Evolutionary conservation across 495 filamentous ascomycete genomes (phyloP).

Genomic region (Chlorociboria aeruginascens): DNA sequence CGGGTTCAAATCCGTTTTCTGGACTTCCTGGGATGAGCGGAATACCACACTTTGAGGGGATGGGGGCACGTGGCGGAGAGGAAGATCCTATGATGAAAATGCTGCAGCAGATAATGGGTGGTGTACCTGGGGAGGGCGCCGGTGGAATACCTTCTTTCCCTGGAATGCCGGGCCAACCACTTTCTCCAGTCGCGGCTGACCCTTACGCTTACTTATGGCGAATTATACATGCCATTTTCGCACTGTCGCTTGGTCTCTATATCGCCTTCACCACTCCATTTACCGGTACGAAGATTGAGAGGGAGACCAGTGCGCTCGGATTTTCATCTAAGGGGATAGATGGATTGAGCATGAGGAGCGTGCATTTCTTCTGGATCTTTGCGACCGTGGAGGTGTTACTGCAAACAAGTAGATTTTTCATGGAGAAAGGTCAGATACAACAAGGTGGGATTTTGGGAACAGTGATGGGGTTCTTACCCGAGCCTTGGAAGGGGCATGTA

Average conservation of each 20-base stretch:
- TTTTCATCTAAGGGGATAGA: slow-evolving; percentile 9
- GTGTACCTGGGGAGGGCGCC: slow-evolving; percentile 22
- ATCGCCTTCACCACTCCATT: slow-evolving; percentile 53
- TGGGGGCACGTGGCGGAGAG: slow-evolving; percentile 24
- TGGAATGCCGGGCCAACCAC: slow-evolving; percentile 15
- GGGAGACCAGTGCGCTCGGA: slow-evolving; percentile 20
- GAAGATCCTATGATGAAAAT: slow-evolving; percentile 49
- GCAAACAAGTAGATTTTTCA: slow-evolving; percentile 51
- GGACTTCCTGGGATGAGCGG: slow-evolving; percentile 21
- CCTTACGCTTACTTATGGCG: slow-evolving; percentile 50
- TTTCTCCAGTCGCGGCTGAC: slow-evolving; percentile 24
- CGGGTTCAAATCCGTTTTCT: slow-evolving; percentile 21
- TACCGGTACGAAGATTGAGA: slow-evolving; percentile 39
- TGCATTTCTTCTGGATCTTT: slow-evolving; percentile 62
- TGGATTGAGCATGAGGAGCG: slow-evolving; percentile 17
- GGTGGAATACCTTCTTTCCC: slow-evolving; percentile 25
- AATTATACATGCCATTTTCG: slow-evolving; percentile 62
- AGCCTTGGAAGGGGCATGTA: slow-evolving; percentile 41
- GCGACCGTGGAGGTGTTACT: slow-evolving; percentile 69
- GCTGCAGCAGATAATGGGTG: slow-evolving; percentile 46
- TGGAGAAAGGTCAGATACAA: slow-evolving; percentile 37
- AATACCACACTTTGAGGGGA: slow-evolving; percentile 14
- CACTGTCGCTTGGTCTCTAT: slow-evolving; percentile 59
- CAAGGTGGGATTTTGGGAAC: slow-evolving; percentile 46
- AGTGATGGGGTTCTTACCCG: slow-evolving; percentile 45